Evolutionary conservation across 2,329 filamentous ascomycete genomes (phyloP), one percentile per base, ranked within the genome.

Genomic region (Cladophialophora immunda): DNA sequence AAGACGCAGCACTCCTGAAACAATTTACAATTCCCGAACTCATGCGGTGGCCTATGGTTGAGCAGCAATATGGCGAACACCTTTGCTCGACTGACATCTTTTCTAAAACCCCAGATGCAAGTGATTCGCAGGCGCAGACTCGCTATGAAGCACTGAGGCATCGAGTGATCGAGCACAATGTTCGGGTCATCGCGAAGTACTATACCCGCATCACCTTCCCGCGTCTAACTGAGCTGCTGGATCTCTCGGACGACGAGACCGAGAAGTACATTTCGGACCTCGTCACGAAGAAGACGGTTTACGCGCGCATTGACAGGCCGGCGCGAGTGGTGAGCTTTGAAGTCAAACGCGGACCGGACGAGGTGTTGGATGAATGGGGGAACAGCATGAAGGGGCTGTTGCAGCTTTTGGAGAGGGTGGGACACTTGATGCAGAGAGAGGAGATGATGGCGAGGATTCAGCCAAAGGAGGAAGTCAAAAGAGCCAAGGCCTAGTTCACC

Each of bases 361-460:
- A 99, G 80, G 89, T 97, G 61, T 83, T 99, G 76, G 99, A 99
- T 77, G 95, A 99, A 81, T 99, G 95, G 95, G 97, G 93, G 78
- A 90, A 92, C 75, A 97, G 97, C 80, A 98, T 97, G 93, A 97
- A 95, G 90, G 94, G 90, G 76, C 81, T 97, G 74, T 81, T 97
- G 71, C 93, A 92, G 11, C 82, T 94, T 63, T 78, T 97, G 76
- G 93, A 97, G 85, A 87, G 93, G 70, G 96, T 99, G 68, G 95
- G 99, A 77, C 95, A 99, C 80, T 85, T 99, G 75, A 99, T 99
- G 76, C 99, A 96, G 63, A 98, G 98, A 86, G 95, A 99, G 82
- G 95, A 99, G 85, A 99, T 99, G 95, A 99, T 99, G 95, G 95
- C 95, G 47, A 87, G 94, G 67, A 98, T 99, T 75, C 90, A 95